These are phyloP conservation scores for Coemansia sp. DNA, from an alignment of 192 early-diverging fungal genomes.

Conservation along the genomic window DNA sequence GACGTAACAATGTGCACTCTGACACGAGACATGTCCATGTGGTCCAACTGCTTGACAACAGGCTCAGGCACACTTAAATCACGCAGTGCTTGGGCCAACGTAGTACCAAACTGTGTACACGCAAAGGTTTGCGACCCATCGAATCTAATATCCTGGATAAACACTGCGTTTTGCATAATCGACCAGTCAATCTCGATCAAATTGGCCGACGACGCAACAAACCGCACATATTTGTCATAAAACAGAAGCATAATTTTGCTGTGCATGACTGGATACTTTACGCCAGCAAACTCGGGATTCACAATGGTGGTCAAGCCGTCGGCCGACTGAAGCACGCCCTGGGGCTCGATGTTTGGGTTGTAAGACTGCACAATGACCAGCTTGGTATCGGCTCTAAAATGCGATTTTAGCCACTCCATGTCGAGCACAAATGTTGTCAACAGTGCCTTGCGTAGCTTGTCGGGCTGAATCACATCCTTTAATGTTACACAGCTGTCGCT, in stretches of 20 bases:
- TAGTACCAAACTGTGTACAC: constrained; percentile 50
- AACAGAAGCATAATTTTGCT: constrained; percentile 68
- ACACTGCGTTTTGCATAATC: constrained; percentile 62
- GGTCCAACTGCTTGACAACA: constrained; percentile 39
- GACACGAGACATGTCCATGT: constrained; percentile 56
- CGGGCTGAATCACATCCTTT: constrained; percentile 16
- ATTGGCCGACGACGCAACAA: constrained; percentile 64
- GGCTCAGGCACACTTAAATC: constrained; percentile 56
- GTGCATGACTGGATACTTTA: constrained; percentile 59
- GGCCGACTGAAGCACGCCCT: constrained; percentile 30
- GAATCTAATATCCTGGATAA: constrained; percentile 63
- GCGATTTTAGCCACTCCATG: constrained; percentile 52
- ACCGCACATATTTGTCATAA: constrained; percentile 55
- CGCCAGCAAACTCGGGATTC: constrained; percentile 52
- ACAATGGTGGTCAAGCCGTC: constrained; percentile 34
- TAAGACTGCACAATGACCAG: constrained; percentile 36
- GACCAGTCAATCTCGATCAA: constrained; percentile 59
- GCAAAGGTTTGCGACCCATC: neutral
- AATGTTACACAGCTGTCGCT: constrained; percentile 5
- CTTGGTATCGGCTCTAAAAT: constrained; percentile 36
- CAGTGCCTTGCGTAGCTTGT: constrained; percentile 52
- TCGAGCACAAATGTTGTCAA: constrained; percentile 59
- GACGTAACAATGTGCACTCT: constrained; percentile 59
- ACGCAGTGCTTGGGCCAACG: constrained; percentile 48
- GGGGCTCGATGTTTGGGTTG: constrained; percentile 7